phyloP scores from a whole-genome alignment of 2,329 filamentous ascomycete genomes.

The Fusarium brevicatenulatum region DNA sequence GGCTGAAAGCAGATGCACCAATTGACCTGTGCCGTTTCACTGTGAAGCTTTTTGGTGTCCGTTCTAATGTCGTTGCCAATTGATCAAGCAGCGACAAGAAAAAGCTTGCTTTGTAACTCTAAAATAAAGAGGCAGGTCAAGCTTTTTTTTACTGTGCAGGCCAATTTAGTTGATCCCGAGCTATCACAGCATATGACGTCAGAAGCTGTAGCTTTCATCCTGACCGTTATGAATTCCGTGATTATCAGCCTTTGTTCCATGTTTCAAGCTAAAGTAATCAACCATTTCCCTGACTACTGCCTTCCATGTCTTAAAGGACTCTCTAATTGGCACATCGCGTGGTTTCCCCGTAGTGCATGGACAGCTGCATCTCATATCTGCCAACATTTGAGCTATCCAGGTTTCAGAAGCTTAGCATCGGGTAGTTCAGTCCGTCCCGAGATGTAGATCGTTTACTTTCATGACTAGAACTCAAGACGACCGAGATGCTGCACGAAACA shows the following conservation, averaged over 20 bases:
- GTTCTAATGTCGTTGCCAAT: background rate
- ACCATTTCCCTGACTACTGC: background rate
- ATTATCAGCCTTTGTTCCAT: background rate
- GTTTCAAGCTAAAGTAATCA: background rate
- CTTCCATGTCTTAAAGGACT: background rate
- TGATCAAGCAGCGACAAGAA: background rate
- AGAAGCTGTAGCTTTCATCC: background rate
- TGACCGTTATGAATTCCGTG: background rate
- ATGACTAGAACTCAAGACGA: background rate
- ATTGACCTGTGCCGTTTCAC: conserved; percentile 1
- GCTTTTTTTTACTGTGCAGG: background rate
- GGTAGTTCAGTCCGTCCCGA: background rate
- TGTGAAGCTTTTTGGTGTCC: background rate
- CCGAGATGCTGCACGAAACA: background rate
- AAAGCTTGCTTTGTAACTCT: conserved; percentile 29
- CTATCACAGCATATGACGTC: conserved; percentile 27
- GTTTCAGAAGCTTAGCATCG: background rate
- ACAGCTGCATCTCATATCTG: conserved; percentile 1
- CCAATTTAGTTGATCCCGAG: background rate
- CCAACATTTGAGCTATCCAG: background rate
- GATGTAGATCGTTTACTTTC: background rate
- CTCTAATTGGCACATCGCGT: background rate
- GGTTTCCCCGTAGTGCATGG: background rate
- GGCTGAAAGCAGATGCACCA: conserved; percentile 24
- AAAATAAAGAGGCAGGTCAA: conserved; percentile 7